Conservation (phyloP, 2,329 filamentous ascomycete genomes). For the Trichoderma polysporum region DNA sequence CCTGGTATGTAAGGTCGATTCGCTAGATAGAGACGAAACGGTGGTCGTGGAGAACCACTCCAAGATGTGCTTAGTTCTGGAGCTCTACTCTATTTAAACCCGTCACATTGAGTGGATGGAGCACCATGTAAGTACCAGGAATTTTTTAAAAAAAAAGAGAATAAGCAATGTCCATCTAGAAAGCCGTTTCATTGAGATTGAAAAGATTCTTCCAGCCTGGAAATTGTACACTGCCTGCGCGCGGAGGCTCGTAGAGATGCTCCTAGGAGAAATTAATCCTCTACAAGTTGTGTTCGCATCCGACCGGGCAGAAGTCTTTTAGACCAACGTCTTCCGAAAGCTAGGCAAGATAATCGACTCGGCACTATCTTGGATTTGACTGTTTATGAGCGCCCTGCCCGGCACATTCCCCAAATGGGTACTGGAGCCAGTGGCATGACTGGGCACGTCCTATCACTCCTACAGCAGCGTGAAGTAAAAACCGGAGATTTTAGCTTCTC, state of each 20-base stretch:
- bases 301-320: slow-evolving; percentile 35
- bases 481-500: slow-evolving; percentile 26
- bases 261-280: slow-evolving; percentile 36
- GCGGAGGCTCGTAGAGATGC: slow-evolving; percentile 31
- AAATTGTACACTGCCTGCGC: neutral
- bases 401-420: slow-evolving; percentile 42
- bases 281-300: slow-evolving; percentile 39
- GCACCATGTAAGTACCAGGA: neutral
- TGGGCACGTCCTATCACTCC: slow-evolving; percentile 26
- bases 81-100: neutral
- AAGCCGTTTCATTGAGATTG: neutral
- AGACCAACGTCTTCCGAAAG: slow-evolving; percentile 33
- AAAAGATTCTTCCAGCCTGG: neutral
- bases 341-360: slow-evolving; percentile 22
- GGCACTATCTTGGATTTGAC: slow-evolving; percentile 5
- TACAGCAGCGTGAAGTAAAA: slow-evolving; percentile 26
- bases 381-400: slow-evolving; percentile 35
- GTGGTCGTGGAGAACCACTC: neutral
- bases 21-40: slow-evolving; percentile 28
- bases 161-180: neutral
- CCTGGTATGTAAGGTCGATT: slow-evolving; percentile 27
- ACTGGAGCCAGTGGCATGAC: slow-evolving; percentile 41
- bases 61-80: neutral
- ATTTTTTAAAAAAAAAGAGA: neutral
- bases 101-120: slow-evolving; percentile 14